Evolutionary conservation across 306 rosid species (phyloP).

Genomic region (Canavalia ensiformis): DNA sequence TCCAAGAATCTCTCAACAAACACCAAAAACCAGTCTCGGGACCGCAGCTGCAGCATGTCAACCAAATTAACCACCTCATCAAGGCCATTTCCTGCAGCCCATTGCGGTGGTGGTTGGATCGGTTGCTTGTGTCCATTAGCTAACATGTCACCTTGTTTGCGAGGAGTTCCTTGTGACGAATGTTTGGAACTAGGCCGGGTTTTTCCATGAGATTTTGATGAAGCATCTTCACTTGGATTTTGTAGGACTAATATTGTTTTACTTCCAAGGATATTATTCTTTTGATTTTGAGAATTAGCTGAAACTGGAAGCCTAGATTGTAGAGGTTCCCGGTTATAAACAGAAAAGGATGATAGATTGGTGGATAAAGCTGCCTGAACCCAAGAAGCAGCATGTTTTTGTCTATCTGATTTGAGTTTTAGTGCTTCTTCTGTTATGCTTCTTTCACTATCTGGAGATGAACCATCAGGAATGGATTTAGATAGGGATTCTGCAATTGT

Average conservation of each 20-base stretch:
- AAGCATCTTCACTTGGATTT: conserved; percentile 54
- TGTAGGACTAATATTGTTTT: conserved; percentile 74
- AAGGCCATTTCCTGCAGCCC: conserved; percentile 79
- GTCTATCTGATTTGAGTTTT: conserved; percentile 66
- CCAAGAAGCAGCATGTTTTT: conserved; percentile 81
- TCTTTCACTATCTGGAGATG: conserved; percentile 70
- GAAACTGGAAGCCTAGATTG: conserved; percentile 56
- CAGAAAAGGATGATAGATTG: conserved; percentile 78
- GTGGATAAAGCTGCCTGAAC: conserved; percentile 88
- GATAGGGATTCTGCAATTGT: conserved; percentile 70
- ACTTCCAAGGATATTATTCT: conserved; percentile 56
- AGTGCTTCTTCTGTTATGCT: conserved; percentile 67
- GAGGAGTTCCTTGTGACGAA: conserved; percentile 62
- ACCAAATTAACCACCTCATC: conserved; percentile 74
- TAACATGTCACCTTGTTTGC: conserved; percentile 63
- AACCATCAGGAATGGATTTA: conserved; percentile 59
- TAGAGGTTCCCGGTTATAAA: conserved; percentile 64
- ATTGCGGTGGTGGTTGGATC: conserved; percentile 67
- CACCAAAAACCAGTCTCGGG: conserved; percentile 87
- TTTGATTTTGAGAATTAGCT: conserved; percentile 67
- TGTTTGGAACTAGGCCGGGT: conserved; percentile 64
- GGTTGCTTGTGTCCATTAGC: conserved; percentile 65
- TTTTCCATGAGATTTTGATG: conserved; percentile 68
- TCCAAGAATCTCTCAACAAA: conserved; percentile 95
- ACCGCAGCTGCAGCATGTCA: conserved; percentile 72